Percentiles rank a stretch among this genome's conserved stretches.
Conservation (phyloP, 164 flowering plant species). For the Stephania cephalantha region DNA sequence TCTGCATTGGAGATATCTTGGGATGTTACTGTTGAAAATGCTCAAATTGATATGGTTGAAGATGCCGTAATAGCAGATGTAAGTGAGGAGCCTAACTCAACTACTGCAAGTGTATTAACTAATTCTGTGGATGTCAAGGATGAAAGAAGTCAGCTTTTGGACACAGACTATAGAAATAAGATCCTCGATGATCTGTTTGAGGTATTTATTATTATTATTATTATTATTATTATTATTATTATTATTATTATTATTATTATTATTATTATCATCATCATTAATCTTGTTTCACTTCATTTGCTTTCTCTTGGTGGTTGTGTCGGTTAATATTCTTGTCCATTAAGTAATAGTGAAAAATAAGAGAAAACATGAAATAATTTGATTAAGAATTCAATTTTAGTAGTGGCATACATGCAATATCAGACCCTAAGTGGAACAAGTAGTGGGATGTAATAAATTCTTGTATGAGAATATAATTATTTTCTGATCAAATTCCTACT, state of each 20-base stretch:
- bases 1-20: constrained; percentile 61
- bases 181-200: constrained; percentile 94
- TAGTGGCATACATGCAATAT: neutral
- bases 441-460: neutral
- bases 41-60: constrained; percentile 44
- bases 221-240: too few relatives aligned
- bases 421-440: neutral
- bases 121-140: constrained; percentile 26
- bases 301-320: neutral
- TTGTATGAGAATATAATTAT: neutral
- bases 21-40: constrained; percentile 81
- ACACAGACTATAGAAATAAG: constrained; percentile 88
- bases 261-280: constrained; percentile 6
- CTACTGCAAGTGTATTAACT: constrained; percentile 22
- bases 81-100: constrained; percentile 21
- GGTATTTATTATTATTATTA: too few relatives aligned
- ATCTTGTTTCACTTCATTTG: neutral
- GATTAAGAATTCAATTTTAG: neutral
- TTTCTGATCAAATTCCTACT: neutral
- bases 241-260: too few relatives aligned
- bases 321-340: neutral
- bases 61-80: constrained; percentile 27
- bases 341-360: neutral
- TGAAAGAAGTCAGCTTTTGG: constrained; percentile 77
- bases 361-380: neutral